phyloP scores from a whole-genome alignment of 306 rosid species.

The Quercus dentata region DNA sequence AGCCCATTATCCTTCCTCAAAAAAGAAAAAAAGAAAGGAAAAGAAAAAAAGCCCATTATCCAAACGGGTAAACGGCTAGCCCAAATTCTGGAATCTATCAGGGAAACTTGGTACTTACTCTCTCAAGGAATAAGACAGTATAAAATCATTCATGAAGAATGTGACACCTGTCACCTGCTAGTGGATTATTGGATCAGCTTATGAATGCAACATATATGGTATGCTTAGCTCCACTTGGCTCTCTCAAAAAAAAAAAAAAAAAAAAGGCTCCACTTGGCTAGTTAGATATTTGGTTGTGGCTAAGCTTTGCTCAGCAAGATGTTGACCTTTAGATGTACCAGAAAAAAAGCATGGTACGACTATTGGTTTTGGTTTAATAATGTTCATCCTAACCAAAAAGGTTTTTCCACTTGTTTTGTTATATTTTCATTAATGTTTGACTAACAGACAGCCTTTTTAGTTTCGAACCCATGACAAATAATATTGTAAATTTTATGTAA shows the following conservation, averaged over 20 bases:
- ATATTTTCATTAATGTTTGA: neutral
- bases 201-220: neutral
- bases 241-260: too few relatives aligned
- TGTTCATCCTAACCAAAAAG: too few relatives aligned
- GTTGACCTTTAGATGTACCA: slow-evolving; percentile 3
- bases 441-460: neutral
- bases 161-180: neutral
- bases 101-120: neutral
- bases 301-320: slow-evolving; percentile 5
- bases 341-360: neutral
- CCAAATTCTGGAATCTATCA: too few relatives aligned
- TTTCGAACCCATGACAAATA: neutral
- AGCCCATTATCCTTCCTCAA: too few relatives aligned
- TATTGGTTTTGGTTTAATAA: neutral
- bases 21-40: too few relatives aligned
- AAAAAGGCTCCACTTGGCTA: neutral
- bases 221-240: neutral
- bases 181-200: neutral
- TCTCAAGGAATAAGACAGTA: neutral
- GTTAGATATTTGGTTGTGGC: neutral
- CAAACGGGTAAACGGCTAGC: too few relatives aligned
- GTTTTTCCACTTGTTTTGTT: neutral
- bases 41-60: too few relatives aligned
- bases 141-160: neutral
- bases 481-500: neutral